Base-by-base conservation (phyloP, 345 rosid genomes). In the Diplotaxis tenuifolia region DNA sequence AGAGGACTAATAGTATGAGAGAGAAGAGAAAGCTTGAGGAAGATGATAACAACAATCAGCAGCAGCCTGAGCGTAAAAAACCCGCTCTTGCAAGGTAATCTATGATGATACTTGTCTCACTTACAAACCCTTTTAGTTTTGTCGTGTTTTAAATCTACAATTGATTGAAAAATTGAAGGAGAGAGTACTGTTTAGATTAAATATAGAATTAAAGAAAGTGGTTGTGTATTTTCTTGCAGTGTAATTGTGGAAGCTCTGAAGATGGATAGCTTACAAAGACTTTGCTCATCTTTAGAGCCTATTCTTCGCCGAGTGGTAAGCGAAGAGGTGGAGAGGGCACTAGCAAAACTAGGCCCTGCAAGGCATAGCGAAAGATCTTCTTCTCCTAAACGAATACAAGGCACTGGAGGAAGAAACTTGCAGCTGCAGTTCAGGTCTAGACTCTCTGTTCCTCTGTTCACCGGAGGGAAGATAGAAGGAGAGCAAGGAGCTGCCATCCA, bases 381-480 rank as follows among this genome's bases (percentile, higher is more conserved):
- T 65, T 88, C 97, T 27, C 96, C 96, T 8, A 92, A 92, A 72
- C 77, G 80, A 50, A 78, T 92, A 53, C 88, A 95, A 83, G 99
- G 91, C 15, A 81, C 82, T 0, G 89, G 83, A 84, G 98, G 97
- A 36, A 79, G 91, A 80, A 92, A 83, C 66, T 70, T 96, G 76
- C 98, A 89, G 87, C 82, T 96, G 67, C 91, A 84, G 7, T 90
- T 96, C 82, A 84, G 85, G 82, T 84, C 96, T 32, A 87, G 88
- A 88, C 53, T 92, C 82, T 87, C 95, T 15, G 97, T 90, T 68
- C 97, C 98, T 70, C 88, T 92, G 69, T 96, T 90, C 69, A 96
- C 97, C 0, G 99, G 99, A 72, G 99, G 96, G 22, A 96, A 89
- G 80, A 94, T 92, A 5, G 99, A 96, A 81, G 98, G 99, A 7